Base-by-base conservation (phyloP, 2,329 filamentous ascomycete species). In the Zymoseptoria brevis region DNA sequence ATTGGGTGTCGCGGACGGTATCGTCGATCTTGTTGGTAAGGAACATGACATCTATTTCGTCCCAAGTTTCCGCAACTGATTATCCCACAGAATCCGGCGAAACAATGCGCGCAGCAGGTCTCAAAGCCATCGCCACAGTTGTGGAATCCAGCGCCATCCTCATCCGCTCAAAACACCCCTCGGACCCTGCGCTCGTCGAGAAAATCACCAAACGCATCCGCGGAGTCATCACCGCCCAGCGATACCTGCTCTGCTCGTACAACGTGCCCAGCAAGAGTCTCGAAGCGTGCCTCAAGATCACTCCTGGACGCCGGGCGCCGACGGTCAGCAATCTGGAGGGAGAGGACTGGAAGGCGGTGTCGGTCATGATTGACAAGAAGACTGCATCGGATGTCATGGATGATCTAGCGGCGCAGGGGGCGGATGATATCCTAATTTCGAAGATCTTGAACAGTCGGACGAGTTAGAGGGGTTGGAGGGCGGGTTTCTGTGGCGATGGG, bases 1-100 rank as follows among this genome's bases (percentile, higher is more conserved):
- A 19, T 80, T 99, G 57, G 94, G 94, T 56, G 92, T 97, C 26
- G 94, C 94, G 50, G 93, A 97, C 73, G 94, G 93, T 55, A 96
- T 99, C 73, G 91, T 99, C 53, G 94, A 99, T 77, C 85, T 99
- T 59, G 94, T 99, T 72, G 91, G 90, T 94, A 76, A 73, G 88
- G 83, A 52, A 5, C 49, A 19, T 26, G n/a, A 13, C 6, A 16
- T 5, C 0, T 48, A n/a, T 11, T 11, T 9, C 16, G 49, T n/a
- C 22, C 9, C 19, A 29, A 55, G 45, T 30, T 59, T 56, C 7
- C 26, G 21, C 49, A 16, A 11, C 35, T 19, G 29, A 52, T 8
- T 19, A 54, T 52, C 19, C 50, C 60, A 21, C 60, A 56, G 93
- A 99, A 80, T 97, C 94, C 19, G 94, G 94, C 58, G 93, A 97